Evolutionary conservation across 2,329 filamentous ascomycete genomes (phyloP).

Genomic region (Arthrobotrys megalospora): DNA sequence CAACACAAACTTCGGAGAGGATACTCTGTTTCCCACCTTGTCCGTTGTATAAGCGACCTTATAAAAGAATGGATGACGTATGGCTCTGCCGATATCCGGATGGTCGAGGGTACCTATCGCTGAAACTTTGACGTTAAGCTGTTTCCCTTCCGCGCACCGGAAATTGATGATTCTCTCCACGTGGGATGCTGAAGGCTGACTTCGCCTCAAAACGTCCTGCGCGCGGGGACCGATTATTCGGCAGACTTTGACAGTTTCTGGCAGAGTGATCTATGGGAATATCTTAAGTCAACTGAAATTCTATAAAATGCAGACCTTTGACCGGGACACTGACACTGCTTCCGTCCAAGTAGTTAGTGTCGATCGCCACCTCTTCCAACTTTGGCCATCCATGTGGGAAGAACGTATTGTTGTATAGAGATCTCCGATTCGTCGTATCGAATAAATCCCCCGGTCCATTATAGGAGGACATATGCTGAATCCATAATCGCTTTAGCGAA

Average conservation of each 20-base stretch:
- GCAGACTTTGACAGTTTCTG: slow-evolving; percentile 32
- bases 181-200: no score
- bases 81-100: not conserved
- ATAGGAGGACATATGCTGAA: slow-evolving; percentile 11
- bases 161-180: not conserved
- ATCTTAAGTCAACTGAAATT: not conserved
- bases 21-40: not conserved
- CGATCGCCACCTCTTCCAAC: slow-evolving; percentile 31
- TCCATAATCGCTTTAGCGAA: slow-evolving; percentile 29
- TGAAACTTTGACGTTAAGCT: slow-evolving; percentile 4
- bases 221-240: slow-evolving; percentile 10
- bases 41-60: not conserved
- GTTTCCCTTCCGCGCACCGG: not conserved
- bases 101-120: not conserved
- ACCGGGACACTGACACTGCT: slow-evolving; percentile 3
- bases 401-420: not conserved
- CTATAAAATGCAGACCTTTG: not conserved
- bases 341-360: not conserved
- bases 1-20: not conserved
- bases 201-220: not conserved
- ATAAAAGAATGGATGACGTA: slow-evolving; percentile 19
- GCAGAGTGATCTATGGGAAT: slow-evolving; percentile 19
- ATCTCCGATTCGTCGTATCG: not conserved
- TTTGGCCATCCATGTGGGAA: slow-evolving; percentile 41
- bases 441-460: not conserved